Evolutionary conservation across 2,329 filamentous ascomycete species (phyloP).

Genomic region (Xylaria sp.): DNA sequence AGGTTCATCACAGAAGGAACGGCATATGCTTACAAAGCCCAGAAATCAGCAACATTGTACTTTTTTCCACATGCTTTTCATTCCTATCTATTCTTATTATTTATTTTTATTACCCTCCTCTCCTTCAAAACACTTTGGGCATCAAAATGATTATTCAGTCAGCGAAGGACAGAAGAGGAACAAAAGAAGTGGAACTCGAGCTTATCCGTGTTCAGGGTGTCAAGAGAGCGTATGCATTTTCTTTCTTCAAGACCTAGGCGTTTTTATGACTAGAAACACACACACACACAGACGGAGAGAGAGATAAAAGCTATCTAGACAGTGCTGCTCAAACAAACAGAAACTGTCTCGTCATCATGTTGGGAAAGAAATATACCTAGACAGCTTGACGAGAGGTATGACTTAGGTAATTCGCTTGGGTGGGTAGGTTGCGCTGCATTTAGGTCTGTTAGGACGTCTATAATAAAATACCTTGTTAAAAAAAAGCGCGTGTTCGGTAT

Average conservation of each 20-base stretch:
- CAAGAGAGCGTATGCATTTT: slow-evolving; percentile 24
- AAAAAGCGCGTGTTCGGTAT: too few species aligned
- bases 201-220: slow-evolving; percentile 2
- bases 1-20: slow-evolving; percentile 20
- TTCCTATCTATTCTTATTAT: neutral
- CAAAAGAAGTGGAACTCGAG: neutral
- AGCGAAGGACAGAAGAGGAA: slow-evolving; percentile 6
- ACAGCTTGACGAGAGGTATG: slow-evolving; percentile 7
- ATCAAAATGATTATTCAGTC: slow-evolving; percentile 3
- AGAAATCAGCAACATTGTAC: slow-evolving; percentile 3
- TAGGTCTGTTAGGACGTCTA: too few species aligned
- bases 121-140: neutral
- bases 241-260: slow-evolving; percentile 8
- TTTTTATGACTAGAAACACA: slow-evolving; percentile 31
- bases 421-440: too few species aligned
- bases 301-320: slow-evolving; percentile 30
- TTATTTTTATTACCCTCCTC: neutral
- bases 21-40: slow-evolving; percentile 17
- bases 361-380: slow-evolving; percentile 8
- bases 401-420: too few species aligned
- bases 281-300: too few species aligned
- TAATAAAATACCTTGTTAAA: too few species aligned
- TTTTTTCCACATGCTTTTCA: neutral
- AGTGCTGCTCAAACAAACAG: slow-evolving; percentile 30
- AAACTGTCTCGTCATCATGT: slow-evolving; percentile 25